Base-by-base conservation (phyloP, 192 early-diverging fungal species). In the Umbelopsis sp. region DNA sequence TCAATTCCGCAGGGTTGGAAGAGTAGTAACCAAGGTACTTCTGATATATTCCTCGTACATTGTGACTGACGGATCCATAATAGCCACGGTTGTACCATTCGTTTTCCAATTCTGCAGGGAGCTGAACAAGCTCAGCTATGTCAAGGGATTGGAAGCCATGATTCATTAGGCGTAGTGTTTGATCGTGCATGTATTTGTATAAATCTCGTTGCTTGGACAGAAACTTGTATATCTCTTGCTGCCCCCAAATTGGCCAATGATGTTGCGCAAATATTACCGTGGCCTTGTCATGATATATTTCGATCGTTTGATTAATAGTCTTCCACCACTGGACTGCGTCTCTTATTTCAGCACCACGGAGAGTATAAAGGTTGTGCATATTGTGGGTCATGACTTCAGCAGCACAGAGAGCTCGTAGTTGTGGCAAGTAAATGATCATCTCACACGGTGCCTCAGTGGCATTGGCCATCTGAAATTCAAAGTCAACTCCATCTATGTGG, bases 21-120 rank as follows among this genome's bases (percentile, higher is more conserved):
- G 55, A 61, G 55, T 61, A 61, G 27, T 61, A 61, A 16, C 55
- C 55, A 61, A 61, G 55, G 30, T 61, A 61, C 4, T 61, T 61
- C 25, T 61, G 55, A 25, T 61, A 61, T 11, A 61, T 61, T n/a
- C 55, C 55, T 35, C 55, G 55, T 3, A 61, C 55, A 12, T 61
- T 61, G 5, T 61, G 55, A 5, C 55, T 61, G 12, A 61, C 30
- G 13, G 55, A 61, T 13, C 55, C 55, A 35, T 61, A 61, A 18
- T 33, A 35, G 16, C 55, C 55, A 18, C 55, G 55, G 30, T 61
- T 61, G 18, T 35, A 61, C 55, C 55, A 61, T 61, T 61, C 55
- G 30, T 61, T 61, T 2, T 10, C 55, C 12, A 61, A 25, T 15
- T 61, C 55, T 2, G 25, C 0, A 15, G 55, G 55, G 18, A 61